Percentiles rank a stretch among this genome's conserved stretches.
phyloP scores from a whole-genome alignment of 768 basidiomycete species.

The Pleurotus ostreatus region DNA sequence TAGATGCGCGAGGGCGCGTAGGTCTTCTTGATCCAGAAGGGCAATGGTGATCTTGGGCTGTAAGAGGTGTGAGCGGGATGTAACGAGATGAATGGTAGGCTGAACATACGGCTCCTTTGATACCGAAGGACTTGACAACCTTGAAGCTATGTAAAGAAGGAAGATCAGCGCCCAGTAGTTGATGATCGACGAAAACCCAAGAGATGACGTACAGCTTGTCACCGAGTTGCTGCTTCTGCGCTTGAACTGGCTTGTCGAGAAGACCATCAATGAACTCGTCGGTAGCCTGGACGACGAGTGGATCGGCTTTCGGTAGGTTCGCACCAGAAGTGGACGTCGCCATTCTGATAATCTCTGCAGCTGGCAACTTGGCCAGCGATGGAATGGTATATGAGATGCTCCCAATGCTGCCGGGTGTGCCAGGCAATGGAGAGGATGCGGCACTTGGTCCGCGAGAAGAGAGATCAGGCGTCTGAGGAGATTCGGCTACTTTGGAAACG shows the following conservation, averaged over 20 bases:
- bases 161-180: neutral
- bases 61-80: conserved; percentile 1
- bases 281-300: conserved; percentile 61
- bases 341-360: conserved; percentile 68
- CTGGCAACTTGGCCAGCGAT: conserved; percentile 69
- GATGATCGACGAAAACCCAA: conserved; percentile 7
- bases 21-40: conserved; percentile 81
- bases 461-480: conserved; percentile 74
- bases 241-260: conserved; percentile 46
- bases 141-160: conserved; percentile 32
- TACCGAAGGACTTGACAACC: conserved; percentile 72
- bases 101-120: conserved; percentile 70
- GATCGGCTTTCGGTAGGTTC: conserved; percentile 62
- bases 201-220: conserved; percentile 60
- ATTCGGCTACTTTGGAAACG: conserved; percentile 32
- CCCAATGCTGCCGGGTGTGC: conserved; percentile 44
- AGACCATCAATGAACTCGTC: conserved; percentile 70
- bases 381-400: conserved; percentile 54
- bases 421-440: conserved; percentile 64
- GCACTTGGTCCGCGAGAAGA: conserved; percentile 74
- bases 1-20: conserved; percentile 77
- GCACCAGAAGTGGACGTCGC: conserved; percentile 39
- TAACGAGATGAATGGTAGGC: neutral
- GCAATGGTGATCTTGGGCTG: conserved; percentile 84
- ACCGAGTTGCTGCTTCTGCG: conserved; percentile 77